phyloP scores from a whole-genome alignment of 2,329 filamentous ascomycete species.

The Teratosphaeriaceae sp. region DNA sequence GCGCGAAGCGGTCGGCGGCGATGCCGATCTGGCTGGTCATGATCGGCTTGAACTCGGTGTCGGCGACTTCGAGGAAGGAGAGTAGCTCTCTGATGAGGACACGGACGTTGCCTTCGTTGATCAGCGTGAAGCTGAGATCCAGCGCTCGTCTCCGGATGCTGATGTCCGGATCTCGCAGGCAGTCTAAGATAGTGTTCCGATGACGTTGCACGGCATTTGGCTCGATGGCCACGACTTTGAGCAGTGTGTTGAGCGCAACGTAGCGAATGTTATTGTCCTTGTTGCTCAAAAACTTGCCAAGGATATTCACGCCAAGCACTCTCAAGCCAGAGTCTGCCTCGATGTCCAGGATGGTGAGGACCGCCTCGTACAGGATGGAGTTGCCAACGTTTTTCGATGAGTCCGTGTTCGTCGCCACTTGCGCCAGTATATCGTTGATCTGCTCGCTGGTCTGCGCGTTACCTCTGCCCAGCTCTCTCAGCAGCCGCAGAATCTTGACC shows the following conservation, averaged over 20 bases:
- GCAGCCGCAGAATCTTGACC: constrained; percentile 84
- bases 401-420: constrained; percentile 94
- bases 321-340: constrained; percentile 93
- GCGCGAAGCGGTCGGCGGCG: constrained; percentile 89
- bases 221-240: constrained; percentile 97
- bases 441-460: constrained; percentile 86
- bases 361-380: constrained; percentile 94
- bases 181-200: constrained; percentile 95
- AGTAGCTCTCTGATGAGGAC: constrained; percentile 88
- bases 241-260: constrained; percentile 91
- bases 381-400: constrained; percentile 98
- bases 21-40: constrained; percentile 99
- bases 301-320: constrained; percentile 93
- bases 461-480: constrained; percentile 79
- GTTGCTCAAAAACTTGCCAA: constrained; percentile 97
- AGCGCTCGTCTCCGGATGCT: constrained; percentile 93
- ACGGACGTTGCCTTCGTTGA: constrained; percentile 93
- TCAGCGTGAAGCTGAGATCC: constrained; percentile 94
- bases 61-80: constrained; percentile 92
- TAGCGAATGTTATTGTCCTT: constrained; percentile 99
- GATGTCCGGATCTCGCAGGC: constrained; percentile 92
- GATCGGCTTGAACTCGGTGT: constrained; percentile 96
- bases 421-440: constrained; percentile 94
- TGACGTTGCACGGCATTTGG: constrained; percentile 96
- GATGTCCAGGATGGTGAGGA: constrained; percentile 94